These are phyloP conservation scores for Mortierella sp. DNA, from an alignment of 371 early-diverging fungal species.

Conservation along the genomic window DNA sequence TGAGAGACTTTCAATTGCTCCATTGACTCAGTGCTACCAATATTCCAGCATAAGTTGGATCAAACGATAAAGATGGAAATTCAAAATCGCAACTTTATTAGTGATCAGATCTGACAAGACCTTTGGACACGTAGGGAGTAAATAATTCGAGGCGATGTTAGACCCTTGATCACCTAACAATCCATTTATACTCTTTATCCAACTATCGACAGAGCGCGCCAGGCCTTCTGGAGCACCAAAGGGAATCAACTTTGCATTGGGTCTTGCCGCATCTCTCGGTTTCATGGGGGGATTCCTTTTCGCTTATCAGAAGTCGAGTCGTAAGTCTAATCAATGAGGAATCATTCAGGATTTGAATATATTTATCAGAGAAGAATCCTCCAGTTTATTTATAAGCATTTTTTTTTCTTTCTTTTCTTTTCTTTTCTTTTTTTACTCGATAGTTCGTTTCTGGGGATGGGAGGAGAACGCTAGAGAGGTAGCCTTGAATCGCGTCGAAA, in stretches of 20 bases:
- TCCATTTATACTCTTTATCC: not conserved
- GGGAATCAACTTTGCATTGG: conserved; percentile 65
- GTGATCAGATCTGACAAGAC: too few species aligned
- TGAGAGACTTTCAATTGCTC: too few species aligned
- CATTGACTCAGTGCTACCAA: too few species aligned
- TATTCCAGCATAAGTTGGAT: too few species aligned
- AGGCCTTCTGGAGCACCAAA: conserved; percentile 58
- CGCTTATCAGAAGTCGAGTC: conserved; percentile 74
- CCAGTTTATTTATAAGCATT: not conserved
- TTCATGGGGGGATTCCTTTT: conserved; percentile 78
- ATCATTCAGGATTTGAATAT: not conserved
- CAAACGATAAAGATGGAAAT: too few species aligned
- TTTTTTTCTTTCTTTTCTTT: too few species aligned
- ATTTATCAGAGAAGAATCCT: too few species aligned
- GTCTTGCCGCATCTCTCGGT: conserved; percentile 66
- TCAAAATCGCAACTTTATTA: too few species aligned
- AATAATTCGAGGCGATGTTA: not conserved
- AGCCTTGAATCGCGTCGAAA: conserved; percentile 76
- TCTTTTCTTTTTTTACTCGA: not conserved
- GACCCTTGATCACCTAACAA: too few species aligned
- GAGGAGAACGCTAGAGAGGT: conserved; percentile 89
- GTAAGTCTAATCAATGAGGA: conserved; percentile 60
- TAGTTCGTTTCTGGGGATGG: conserved; percentile 96
- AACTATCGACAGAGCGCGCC: conserved; percentile 39
- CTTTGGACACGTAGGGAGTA: not conserved